These are phyloP conservation scores for Sphaerosporella brunnea DNA, from an alignment of 495 filamentous ascomycete genomes.

Conservation along the genomic window DNA sequence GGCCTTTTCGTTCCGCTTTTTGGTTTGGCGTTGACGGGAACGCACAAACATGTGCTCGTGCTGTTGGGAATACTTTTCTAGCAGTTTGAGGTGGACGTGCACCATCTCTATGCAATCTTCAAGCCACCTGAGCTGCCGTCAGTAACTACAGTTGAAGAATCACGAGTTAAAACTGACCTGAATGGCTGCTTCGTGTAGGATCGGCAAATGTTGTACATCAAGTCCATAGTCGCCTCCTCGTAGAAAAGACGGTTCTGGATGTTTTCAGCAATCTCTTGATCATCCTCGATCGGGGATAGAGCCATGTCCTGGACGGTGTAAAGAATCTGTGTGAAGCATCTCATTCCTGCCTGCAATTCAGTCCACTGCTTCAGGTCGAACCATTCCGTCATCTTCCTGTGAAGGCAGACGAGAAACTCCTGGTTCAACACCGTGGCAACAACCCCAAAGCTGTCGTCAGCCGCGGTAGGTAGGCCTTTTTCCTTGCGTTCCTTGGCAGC, in stretches of 20 bases:
- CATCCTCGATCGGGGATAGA: conserved; percentile 65
- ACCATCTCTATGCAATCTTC: conserved; percentile 81
- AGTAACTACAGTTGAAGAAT: not conserved
- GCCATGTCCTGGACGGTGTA: conserved; percentile 90
- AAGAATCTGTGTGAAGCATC: conserved; percentile 74
- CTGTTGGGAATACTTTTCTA: conserved; percentile 86
- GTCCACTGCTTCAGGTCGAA: conserved; percentile 72
- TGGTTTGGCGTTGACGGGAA: conserved; percentile 36
- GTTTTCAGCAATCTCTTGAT: conserved; percentile 96
- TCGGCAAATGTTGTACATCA: conserved; percentile 57
- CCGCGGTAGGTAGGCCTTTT: conserved; percentile 31
- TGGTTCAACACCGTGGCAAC: conserved; percentile 82
- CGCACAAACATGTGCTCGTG: conserved; percentile 86
- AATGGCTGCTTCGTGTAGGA: conserved; percentile 87
- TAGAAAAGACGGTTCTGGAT: conserved; percentile 95
- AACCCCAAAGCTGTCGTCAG: conserved; percentile 63
- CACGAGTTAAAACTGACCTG: conserved; percentile 32
- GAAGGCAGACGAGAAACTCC: conserved; percentile 75
- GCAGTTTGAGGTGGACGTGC: conserved; percentile 78
- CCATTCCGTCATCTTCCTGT: conserved; percentile 58
- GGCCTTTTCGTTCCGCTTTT: conserved; percentile 24
- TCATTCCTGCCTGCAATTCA: conserved; percentile 72
- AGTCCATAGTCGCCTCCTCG: conserved; percentile 84
- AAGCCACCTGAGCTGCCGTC: conserved; percentile 29
- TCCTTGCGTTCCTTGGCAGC: conserved; percentile 31